Evolutionary conservation across 768 basidiomycete genomes (phyloP).

Genomic region (Amanita exitialis): DNA sequence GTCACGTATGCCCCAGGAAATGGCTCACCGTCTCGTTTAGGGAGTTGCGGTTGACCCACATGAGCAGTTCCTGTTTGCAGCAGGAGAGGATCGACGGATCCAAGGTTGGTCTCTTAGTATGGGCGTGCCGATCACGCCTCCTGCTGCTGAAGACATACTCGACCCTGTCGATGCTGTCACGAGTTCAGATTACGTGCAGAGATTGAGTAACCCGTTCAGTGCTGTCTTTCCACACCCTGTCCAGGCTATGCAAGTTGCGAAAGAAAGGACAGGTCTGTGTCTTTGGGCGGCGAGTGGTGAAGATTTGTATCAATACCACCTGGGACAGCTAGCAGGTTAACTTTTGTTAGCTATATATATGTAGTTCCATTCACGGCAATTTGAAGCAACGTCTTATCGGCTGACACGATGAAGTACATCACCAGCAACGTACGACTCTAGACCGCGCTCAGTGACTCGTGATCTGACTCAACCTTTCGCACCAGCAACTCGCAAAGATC

Average conservation of each 20-base stretch:
- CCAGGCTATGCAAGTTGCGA: conserved; percentile 38
- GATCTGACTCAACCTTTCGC: conserved; percentile 19
- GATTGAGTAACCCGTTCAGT: conserved; percentile 20
- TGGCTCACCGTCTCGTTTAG: conserved; percentile 21
- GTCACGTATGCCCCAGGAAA: neutral
- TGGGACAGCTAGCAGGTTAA: conserved; percentile 26
- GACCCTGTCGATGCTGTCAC: neutral
- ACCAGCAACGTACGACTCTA: conserved; percentile 21
- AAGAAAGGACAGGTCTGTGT: conserved; percentile 26
- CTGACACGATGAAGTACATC: conserved; percentile 30
- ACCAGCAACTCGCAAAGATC: conserved; percentile 52
- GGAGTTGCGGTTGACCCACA: conserved; percentile 50
- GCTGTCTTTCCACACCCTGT: conserved; percentile 27
- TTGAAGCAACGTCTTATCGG: no score
- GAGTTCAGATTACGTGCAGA: neutral
- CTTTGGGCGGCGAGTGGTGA: conserved; percentile 46
- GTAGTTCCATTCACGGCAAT: no score
- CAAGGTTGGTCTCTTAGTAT: conserved; percentile 60
- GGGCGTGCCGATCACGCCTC: conserved; percentile 19
- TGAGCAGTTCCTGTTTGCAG: conserved; percentile 54
- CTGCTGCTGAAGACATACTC: neutral
- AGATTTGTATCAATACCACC: conserved; percentile 34
- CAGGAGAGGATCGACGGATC: conserved; percentile 54
- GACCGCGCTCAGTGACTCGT: neutral
- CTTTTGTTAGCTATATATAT: no score